phyloP scores from a whole-genome alignment of 169 alveolate species.

The Hepatocystis sp. region DNA sequence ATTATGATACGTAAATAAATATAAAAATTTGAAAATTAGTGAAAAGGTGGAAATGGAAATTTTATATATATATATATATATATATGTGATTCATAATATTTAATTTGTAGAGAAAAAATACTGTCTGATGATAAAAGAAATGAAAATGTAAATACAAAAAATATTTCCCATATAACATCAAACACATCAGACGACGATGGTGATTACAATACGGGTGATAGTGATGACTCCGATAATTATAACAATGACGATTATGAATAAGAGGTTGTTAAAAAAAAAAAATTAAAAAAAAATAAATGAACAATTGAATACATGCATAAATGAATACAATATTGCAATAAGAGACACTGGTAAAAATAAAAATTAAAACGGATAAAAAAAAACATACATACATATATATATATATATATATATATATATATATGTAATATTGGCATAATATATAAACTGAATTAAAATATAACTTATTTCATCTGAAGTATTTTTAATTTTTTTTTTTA shows the following conservation, averaged over 20 bases:
- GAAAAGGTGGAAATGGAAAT: neutral
- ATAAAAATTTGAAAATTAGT: no score
- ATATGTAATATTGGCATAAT: no score
- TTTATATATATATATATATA: neutral
- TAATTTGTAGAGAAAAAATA: constrained; percentile 49
- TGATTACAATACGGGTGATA: constrained; percentile 6
- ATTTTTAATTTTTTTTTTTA: no score
- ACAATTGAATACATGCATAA: no score
- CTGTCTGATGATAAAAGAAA: constrained; percentile 17
- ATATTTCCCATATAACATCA: constrained; percentile 12
- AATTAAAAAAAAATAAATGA: no score
- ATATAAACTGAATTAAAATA: no score
- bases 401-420: no score
- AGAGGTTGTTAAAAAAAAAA: constrained; percentile 7
- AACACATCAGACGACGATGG: constrained; percentile 13
- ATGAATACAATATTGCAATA: constrained; percentile 1
- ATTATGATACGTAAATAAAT: no score
- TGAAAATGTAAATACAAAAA: constrained; percentile 8
- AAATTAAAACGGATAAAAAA: no score
- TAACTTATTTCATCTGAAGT: no score
- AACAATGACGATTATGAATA: constrained; percentile 2
- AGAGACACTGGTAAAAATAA: neutral
- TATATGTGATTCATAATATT: neutral
- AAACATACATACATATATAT: no score
- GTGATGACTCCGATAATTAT: neutral